Evolutionary conservation across 73 alveolate genomes (phyloP).

Genomic region (Stentor roeselii): DNA sequence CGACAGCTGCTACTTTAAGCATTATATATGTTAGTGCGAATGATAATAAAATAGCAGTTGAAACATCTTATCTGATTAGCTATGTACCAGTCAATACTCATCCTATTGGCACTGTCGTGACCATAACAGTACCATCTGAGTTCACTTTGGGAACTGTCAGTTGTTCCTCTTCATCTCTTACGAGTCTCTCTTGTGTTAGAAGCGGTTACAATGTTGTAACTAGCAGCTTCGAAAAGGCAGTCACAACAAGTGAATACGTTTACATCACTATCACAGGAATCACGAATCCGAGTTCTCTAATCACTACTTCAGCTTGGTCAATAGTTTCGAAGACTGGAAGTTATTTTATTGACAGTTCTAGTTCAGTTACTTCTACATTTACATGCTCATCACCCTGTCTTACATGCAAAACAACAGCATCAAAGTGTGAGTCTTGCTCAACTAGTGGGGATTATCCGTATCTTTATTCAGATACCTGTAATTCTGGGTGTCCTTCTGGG

Average conservation of each 20-base stretch:
- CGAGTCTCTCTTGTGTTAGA: neutral
- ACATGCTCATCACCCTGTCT: neutral
- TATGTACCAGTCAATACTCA: neutral
- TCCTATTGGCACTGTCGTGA: neutral
- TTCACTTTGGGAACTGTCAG: neutral
- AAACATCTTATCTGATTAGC: neutral
- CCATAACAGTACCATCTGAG: neutral
- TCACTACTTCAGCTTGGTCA: neutral
- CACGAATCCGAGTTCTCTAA: neutral
- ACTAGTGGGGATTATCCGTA: neutral
- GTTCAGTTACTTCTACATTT: neutral
- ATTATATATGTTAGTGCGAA: neutral
- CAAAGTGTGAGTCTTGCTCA: neutral
- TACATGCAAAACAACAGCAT: neutral
- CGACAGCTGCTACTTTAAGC: conserved; percentile 2
- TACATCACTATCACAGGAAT: neutral
- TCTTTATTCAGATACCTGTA: neutral
- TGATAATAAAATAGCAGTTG: neutral
- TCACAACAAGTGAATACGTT: neutral
- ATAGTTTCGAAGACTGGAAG: neutral
- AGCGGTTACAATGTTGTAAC: neutral
- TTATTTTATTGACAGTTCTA: neutral
- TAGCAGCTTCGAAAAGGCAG: neutral
- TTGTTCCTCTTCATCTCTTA: neutral
- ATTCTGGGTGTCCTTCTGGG: neutral